These are phyloP conservation scores for Echinochloa phyllopogon DNA, from an alignment of 176 grass and related monocot species.

Conservation along the genomic window DNA sequence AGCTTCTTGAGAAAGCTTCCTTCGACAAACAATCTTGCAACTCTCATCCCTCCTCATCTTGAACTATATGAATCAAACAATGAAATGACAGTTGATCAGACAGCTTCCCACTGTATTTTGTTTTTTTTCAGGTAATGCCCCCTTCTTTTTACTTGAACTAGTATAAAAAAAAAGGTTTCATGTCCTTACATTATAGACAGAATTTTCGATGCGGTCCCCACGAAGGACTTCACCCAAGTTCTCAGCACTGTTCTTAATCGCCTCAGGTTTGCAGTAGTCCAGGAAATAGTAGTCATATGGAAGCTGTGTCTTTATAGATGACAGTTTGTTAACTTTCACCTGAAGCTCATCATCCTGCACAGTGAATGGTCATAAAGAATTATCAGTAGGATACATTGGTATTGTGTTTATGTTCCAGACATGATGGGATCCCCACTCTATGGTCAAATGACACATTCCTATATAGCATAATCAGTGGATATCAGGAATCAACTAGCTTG, in stretches of 20 bases:
- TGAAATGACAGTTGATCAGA: not conserved
- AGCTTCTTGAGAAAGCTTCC: constrained; percentile 63
- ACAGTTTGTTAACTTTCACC: constrained; percentile 87
- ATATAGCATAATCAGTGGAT: not conserved
- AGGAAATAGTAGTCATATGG: constrained; percentile 92
- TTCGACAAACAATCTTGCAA: constrained; percentile 72
- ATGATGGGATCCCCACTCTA: not conserved
- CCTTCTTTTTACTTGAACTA: constrained; percentile 9
- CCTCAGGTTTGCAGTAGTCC: constrained; percentile 74
- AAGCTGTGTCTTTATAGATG: constrained; percentile 85
- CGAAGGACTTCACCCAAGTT: constrained; percentile 90
- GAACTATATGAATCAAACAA: constrained; percentile 53
- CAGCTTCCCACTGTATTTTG: not conserved
- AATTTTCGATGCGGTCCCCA: constrained; percentile 88
- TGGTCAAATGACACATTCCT: not conserved
- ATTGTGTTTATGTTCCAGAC: constrained; percentile 5
- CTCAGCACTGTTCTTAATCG: constrained; percentile 79
- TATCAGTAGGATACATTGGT: not conserved
- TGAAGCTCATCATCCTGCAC: constrained; percentile 78
- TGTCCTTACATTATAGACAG: constrained; percentile 65
- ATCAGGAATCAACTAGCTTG: not conserved
- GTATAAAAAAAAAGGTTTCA: not conserved
- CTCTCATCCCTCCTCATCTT: constrained; percentile 77
- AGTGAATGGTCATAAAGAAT: not conserved
- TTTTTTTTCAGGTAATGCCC: not conserved